These are phyloP conservation scores for Zygosaccharomyces bisporus DNA, from an alignment of 805 yeast genomes.

Conservation along the genomic window DNA sequence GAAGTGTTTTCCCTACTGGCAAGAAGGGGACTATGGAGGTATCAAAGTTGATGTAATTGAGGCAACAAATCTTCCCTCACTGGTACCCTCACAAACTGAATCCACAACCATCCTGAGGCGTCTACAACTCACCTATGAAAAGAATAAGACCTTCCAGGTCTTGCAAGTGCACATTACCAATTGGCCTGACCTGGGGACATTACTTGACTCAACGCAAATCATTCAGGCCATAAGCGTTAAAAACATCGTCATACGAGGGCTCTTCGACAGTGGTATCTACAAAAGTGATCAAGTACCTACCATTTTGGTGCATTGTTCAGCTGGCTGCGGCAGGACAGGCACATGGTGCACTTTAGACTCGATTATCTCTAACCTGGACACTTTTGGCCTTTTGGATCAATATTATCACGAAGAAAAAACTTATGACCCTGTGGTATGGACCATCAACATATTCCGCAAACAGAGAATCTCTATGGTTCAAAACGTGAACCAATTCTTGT, in stretches of 20 bases:
- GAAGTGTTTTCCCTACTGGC: conserved; percentile 85
- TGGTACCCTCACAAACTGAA: neutral
- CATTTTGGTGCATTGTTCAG: conserved; percentile 83
- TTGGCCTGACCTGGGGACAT: conserved; percentile 83
- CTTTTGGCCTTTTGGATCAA: conserved; percentile 18
- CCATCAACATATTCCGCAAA: conserved; percentile 62
- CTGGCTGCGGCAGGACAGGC: conserved; percentile 97
- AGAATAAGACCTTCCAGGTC: conserved; percentile 41
- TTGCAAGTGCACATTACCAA: conserved; percentile 70
- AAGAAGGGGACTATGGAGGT: conserved; percentile 47
- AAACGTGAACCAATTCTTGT: conserved; percentile 66
- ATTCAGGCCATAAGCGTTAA: conserved; percentile 50
- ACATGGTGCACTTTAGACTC: conserved; percentile 74
- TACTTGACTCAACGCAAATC: conserved; percentile 53
- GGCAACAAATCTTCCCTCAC: conserved; percentile 12
- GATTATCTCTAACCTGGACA: conserved; percentile 40
- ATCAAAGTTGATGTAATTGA: conserved; percentile 28
- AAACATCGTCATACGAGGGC: conserved; percentile 38
- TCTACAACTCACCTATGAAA: conserved; percentile 41
- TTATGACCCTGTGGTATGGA: conserved; percentile 56
- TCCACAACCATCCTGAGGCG: conserved; percentile 28
- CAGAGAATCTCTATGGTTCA: conserved; percentile 86
- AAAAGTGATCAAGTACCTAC: conserved; percentile 42
- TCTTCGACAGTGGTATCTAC: conserved; percentile 15
- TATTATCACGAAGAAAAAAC: conserved; percentile 10